Base-by-base conservation (phyloP, 139 green algal species). In the Closterium sp. region DNA sequence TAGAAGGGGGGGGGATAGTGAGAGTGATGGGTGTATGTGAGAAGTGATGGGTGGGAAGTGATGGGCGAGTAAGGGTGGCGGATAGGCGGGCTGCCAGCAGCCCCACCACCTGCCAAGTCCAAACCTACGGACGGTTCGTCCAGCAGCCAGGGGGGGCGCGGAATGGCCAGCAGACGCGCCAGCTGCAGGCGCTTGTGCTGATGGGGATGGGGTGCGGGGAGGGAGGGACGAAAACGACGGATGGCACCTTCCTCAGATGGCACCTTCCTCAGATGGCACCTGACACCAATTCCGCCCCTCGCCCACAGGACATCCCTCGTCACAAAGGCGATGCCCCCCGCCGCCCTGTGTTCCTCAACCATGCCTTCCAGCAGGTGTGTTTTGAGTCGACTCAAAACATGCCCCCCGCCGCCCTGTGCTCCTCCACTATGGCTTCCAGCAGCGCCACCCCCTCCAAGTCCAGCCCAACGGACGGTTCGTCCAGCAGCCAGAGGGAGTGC, bases 381-480 rank as follows among this genome's bases (percentile, higher is more conserved):
- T n/a, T n/a, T n/a, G n/a, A n/a, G n/a, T n/a, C n/a, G n/a, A n/a
- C n/a, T n/a, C n/a, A n/a, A n/a, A n/a, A n/a, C n/a, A n/a, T n/a
- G n/a, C n/a, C n/a, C n/a, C n/a, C n/a, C n/a, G n/a, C n/a, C n/a
- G n/a, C n/a, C n/a, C n/a, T n/a, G n/a, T n/a, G n/a, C n/a, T n/a
- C n/a, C n/a, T n/a, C n/a, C n/a, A n/a, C n/a, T n/a, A n/a, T n/a
- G n/a, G n/a, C n/a, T n/a, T n/a, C n/a, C n/a, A n/a, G n/a, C n/a
- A n/a, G n/a, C n/a, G n/a, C 55, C 23, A 66, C 38, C 5, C 36
- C 36, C 4, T 4, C 36, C 36, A 55, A 4, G 31, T 90, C 87
- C n/a, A 90, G 87, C 64, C 87, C 87, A 0, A 91, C 87, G 2
- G 87, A 91, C 10, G 87, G 87, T 19, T 91, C 87, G 66, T 91